phyloP scores from a whole-genome alignment of 768 basidiomycete species.

The Agaricus blazei region DNA sequence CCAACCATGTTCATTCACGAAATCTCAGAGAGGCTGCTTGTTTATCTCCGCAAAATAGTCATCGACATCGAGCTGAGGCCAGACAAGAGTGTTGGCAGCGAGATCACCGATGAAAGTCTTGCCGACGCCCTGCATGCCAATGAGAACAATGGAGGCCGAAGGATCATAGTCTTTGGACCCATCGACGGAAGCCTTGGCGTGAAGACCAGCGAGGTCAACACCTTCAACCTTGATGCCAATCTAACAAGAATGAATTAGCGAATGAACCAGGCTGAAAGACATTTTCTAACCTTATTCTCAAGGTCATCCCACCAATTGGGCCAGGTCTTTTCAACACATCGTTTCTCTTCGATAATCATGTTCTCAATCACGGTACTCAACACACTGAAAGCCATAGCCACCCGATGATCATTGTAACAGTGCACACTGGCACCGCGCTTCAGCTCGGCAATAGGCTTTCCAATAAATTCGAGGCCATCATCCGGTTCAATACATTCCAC shows the following conservation, averaged over 20 bases:
- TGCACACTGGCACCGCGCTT: slow-evolving; percentile 74
- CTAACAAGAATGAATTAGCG: slow-evolving; percentile 30
- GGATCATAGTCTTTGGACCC: slow-evolving; percentile 27
- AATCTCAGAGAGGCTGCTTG: slow-evolving; percentile 60
- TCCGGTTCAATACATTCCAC: slow-evolving; percentile 88
- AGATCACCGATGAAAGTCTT: slow-evolving; percentile 85
- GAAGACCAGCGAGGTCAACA: slow-evolving; percentile 55
- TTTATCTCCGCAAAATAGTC: slow-evolving; percentile 63
- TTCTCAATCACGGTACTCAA: slow-evolving; percentile 66
- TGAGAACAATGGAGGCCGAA: slow-evolving; percentile 64
- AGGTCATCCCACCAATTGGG: slow-evolving; percentile 99
- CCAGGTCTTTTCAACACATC: slow-evolving; percentile 99
- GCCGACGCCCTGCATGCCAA: slow-evolving; percentile 97
- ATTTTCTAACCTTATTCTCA: slow-evolving; percentile 74
- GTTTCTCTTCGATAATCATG: slow-evolving; percentile 90
- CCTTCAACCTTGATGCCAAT: slow-evolving; percentile 88
- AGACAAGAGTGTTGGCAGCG: slow-evolving; percentile 66
- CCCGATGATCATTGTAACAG: slow-evolving; percentile 98
- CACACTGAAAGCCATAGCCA: slow-evolving; percentile 97
- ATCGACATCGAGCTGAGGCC: slow-evolving; percentile 82
- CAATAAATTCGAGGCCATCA: slow-evolving; percentile 89
- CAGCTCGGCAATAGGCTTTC: slow-evolving; percentile 60
- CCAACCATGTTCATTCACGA: slow-evolving; percentile 85
- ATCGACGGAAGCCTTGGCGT: slow-evolving; percentile 39
- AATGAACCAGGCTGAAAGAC: not conserved